Evolutionary conservation across 2,329 filamentous ascomycete genomes (phyloP), one percentile per base, ranked within the genome.

Genomic region (Decorospora gaudefroyi): DNA sequence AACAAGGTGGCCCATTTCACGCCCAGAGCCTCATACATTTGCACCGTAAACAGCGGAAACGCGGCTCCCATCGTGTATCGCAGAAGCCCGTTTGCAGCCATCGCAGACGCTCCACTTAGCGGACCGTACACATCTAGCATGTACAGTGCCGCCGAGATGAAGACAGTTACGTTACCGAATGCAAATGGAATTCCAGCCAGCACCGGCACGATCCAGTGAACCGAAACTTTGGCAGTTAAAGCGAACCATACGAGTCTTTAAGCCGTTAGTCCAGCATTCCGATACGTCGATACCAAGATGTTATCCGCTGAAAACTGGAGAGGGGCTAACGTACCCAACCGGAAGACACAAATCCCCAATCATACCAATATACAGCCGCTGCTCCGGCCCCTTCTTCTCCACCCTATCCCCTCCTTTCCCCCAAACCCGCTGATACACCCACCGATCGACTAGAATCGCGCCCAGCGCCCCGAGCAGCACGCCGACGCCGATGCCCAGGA

Each of bases 41-140:
- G 15, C 12, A 10, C 13, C 1, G 31, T 19, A 3, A 33, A 33
- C 9, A 33, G 31, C 9, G 31, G 31, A 17, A 33, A 33, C 15
- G 31, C 31, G 2, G 31, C 31, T 2, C 31, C 31, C 9, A 33
- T 21, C 16, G 22, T 2, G 3, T n/a, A 18, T 1, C 31, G 17
- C 3, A 22, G 18, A 10, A 34, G 16, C 15, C 16, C 11, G 12
- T 23, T 34, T 4, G 31, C 31, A 23, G 18, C 31, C 13, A 34
- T n/a, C 0, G 31, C 31, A 6, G 26, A 30, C 1, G 39, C 39
- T n/a, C n/a, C n/a, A 2, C 22, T 30, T 27, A 61, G 65, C 1
- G 50, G 83, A 35, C 83, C 80, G 47, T 65, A 84, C 4, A 82
- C 73, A 59, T 88, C 86, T 49, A 88, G 80, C 9, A 88, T 76